Percentiles rank a stretch among this genome's conserved stretches.
Conservation (phyloP, 129 eudicot species). For the sunflower (Helianthus annuus) region DNA sequence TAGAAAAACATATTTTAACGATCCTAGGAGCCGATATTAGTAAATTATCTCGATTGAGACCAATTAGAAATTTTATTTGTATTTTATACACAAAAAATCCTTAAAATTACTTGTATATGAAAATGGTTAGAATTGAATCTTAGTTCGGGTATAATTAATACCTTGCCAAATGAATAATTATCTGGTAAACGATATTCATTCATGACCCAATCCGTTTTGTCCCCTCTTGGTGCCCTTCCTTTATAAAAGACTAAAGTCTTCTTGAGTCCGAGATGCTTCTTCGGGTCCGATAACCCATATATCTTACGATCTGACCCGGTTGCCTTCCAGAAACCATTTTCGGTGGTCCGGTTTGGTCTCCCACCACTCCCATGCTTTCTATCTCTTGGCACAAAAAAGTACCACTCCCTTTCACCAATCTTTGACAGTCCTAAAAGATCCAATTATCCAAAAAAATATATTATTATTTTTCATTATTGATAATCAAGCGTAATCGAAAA, state of each 20-base stretch:
- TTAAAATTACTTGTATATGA: too few relatives aligned
- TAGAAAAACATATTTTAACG: too few relatives aligned
- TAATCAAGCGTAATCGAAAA: too few relatives aligned
- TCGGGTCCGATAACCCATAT: constrained; percentile 51
- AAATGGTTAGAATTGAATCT: too few relatives aligned
- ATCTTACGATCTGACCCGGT: constrained; percentile 87
- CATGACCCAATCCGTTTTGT: constrained; percentile 91
- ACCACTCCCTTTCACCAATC: constrained; percentile 93
- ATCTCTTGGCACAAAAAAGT: constrained; percentile 85
- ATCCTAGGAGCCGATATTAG: too few relatives aligned
- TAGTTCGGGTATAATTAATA: neutral
- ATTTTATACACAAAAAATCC: too few relatives aligned
- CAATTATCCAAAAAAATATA: too few relatives aligned
- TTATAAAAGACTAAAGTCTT: constrained; percentile 79
- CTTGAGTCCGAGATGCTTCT: constrained; percentile 59
- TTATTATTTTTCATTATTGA: too few relatives aligned
- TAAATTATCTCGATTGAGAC: too few relatives aligned
- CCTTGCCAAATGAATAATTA: constrained; percentile 46
- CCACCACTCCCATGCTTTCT: constrained; percentile 76
- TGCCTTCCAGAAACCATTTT: constrained; percentile 88
- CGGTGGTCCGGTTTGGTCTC: constrained; percentile 82
- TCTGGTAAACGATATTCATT: constrained; percentile 79
- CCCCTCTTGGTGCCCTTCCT: constrained; percentile 85
- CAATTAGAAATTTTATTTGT: too few relatives aligned
- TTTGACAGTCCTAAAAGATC: constrained; percentile 63